Conservation (phyloP, 2,329 filamentous ascomycete genomes). For the Microdochium nivale region DNA sequence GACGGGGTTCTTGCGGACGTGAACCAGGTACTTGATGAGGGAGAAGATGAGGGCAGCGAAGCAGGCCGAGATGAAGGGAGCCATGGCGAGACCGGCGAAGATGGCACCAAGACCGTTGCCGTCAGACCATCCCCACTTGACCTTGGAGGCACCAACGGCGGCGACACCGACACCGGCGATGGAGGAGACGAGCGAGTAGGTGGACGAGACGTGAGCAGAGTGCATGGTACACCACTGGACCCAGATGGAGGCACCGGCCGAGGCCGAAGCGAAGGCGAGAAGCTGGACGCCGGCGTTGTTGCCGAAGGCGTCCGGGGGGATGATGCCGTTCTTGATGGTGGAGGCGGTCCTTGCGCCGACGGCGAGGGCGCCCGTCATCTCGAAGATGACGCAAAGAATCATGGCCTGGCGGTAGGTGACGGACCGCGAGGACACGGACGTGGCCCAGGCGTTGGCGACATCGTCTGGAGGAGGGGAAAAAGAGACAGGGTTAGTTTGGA, state of each 20-base stretch:
- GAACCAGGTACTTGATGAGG: constrained; percentile 65
- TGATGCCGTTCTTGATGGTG: constrained; percentile 75
- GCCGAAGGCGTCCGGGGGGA: constrained; percentile 49
- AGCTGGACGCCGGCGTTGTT: constrained; percentile 58
- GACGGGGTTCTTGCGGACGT: constrained; percentile 62
- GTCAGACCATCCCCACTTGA: constrained; percentile 62
- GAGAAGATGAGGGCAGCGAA: constrained; percentile 63
- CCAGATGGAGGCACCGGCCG: constrained; percentile 59
- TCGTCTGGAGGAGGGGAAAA: constrained; percentile 44
- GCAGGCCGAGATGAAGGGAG: constrained; percentile 55
- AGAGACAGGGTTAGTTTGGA: constrained; percentile 6
- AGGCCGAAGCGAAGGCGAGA: constrained; percentile 56
- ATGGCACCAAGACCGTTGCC: constrained; percentile 65
- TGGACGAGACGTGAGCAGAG: constrained; percentile 65
- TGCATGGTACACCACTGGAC: constrained; percentile 74
- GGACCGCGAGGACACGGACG: constrained; percentile 72
- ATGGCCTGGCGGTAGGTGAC: constrained; percentile 63
- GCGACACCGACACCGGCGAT: constrained; percentile 63
- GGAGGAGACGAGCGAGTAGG: constrained; percentile 62
- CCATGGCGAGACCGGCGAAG: constrained; percentile 64
- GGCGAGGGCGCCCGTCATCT: constrained; percentile 57
- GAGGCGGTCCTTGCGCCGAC: constrained; percentile 63
- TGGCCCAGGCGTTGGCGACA: constrained; percentile 79
- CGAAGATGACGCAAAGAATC: constrained; percentile 57
- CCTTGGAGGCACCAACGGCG: constrained; percentile 49